Conservation (phyloP, 2,329 filamentous ascomycete species). For the Cladorrhinum sp. region DNA sequence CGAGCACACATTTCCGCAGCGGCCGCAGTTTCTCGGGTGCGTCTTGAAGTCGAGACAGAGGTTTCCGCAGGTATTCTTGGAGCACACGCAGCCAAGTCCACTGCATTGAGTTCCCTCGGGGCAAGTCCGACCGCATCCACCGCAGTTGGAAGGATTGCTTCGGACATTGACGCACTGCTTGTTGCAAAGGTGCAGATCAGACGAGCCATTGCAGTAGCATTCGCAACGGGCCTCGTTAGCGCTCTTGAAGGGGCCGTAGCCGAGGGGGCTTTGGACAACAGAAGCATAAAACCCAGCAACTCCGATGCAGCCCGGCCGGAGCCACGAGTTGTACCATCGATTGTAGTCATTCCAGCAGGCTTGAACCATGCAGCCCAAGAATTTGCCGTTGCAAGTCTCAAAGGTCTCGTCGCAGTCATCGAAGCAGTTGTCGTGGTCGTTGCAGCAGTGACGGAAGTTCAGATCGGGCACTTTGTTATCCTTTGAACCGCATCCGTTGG, state of each 20-base stretch:
- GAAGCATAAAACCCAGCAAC: slow-evolving; percentile 7
- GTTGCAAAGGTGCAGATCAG: not conserved
- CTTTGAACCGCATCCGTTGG: slow-evolving; percentile 8
- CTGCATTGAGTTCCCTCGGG: slow-evolving; percentile 13
- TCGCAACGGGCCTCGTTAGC: slow-evolving; percentile 11
- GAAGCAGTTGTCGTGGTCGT: slow-evolving; percentile 13
- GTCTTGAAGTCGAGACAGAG: slow-evolving; percentile 16
- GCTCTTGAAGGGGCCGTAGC: not conserved
- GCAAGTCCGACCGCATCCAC: slow-evolving; percentile 16
- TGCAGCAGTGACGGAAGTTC: slow-evolving; percentile 15
- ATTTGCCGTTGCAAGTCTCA: slow-evolving; percentile 7
- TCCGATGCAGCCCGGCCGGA: slow-evolving; percentile 7
- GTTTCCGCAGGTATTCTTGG: slow-evolving; percentile 13
- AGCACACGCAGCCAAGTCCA: slow-evolving; percentile 10
- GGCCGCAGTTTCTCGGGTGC: slow-evolving; percentile 20
- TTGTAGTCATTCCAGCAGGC: slow-evolving; percentile 3
- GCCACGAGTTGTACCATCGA: slow-evolving; percentile 6
- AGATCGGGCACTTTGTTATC: slow-evolving; percentile 11
- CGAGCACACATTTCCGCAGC: slow-evolving; percentile 18
- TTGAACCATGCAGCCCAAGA: slow-evolving; percentile 4
- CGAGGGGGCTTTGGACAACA: not conserved
- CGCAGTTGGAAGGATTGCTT: slow-evolving; percentile 16
- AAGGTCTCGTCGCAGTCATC: slow-evolving; percentile 13
- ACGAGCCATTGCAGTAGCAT: slow-evolving; percentile 6
- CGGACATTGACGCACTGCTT: not conserved